phyloP scores from a whole-genome alignment of 352 stramenopile species.

The Lagenidium sp. region DNA sequence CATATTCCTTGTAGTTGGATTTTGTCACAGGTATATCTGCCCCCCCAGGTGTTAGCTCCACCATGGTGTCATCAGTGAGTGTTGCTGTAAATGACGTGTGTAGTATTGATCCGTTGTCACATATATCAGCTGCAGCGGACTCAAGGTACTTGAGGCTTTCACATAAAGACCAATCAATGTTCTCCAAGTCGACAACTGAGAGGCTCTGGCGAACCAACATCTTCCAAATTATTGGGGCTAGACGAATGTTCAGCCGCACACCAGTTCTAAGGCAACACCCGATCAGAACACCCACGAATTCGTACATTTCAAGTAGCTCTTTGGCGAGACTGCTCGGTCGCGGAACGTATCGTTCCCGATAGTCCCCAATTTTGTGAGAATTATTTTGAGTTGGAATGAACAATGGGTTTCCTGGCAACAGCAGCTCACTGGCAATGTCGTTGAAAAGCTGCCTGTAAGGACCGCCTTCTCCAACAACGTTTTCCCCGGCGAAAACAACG shows the following conservation, averaged over 20 bases:
- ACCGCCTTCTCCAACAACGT: slow-evolving; percentile 70
- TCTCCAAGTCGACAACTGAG: slow-evolving; percentile 42
- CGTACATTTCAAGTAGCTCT: slow-evolving; percentile 55
- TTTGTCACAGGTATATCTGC: slow-evolving; percentile 48
- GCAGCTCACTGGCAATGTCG: slow-evolving; percentile 60
- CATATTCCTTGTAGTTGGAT: slow-evolving; percentile 64
- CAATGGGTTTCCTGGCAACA: slow-evolving; percentile 31
- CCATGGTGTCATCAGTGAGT: slow-evolving; percentile 48
- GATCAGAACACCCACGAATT: slow-evolving; percentile 73
- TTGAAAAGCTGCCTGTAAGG: slow-evolving; percentile 78
- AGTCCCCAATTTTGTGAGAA: slow-evolving; percentile 57
- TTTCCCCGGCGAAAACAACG: slow-evolving; percentile 66
- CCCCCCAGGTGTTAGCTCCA: slow-evolving; percentile 52
- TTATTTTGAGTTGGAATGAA: slow-evolving; percentile 76
- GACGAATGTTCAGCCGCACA: slow-evolving; percentile 56
- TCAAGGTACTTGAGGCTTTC: slow-evolving; percentile 23
- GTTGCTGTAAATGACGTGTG: slow-evolving; percentile 69
- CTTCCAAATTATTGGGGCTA: slow-evolving; percentile 75
- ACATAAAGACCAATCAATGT: slow-evolving; percentile 33
- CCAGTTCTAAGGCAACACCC: slow-evolving; percentile 72
- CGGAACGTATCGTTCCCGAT: slow-evolving; percentile 55
- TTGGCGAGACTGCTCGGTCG: slow-evolving; percentile 46
- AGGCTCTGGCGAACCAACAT: slow-evolving; percentile 71
- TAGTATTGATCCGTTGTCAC: too few species aligned
- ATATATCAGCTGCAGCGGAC: slow-evolving; percentile 3